Evolutionary conservation across 2,329 filamentous ascomycete genomes (phyloP), one percentile per base, ranked within the genome.

Genomic region (Pseudogymnoascus sp.): DNA sequence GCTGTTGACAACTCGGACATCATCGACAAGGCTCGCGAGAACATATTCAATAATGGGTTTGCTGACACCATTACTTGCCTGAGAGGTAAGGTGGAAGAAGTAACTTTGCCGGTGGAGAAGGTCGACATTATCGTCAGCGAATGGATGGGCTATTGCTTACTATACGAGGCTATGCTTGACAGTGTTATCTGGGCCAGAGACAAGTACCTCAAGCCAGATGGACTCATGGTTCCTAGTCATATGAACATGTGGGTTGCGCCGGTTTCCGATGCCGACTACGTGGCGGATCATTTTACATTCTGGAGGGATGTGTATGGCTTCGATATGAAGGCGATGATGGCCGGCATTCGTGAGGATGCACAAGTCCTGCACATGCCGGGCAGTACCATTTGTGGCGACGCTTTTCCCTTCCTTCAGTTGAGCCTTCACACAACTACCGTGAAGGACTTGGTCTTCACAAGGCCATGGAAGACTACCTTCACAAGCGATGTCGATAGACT

Each of bases 41-140:
- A 95, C 71, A 82, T 96, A 39, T 90, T 88, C 75, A 85, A 86
- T 74, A 97, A 97, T 73, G 86, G 85, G 0, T 84, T 96, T 39
- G 82, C 85, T 25, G 81, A 87, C 70, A 81, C 82, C 23, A 92
- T 98, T 72, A 92, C 88, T 48, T 92, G 90, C 71, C 80, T 96
- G 60, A 85, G 88, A 68, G 93, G 93, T 39, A 90, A 91, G 72
- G 90, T 97, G 66, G 93, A 98, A 75, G 92, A 97, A 69, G 90
- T 96, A 63, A 81, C 78, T 64, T 82, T 92, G 21, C 92, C 90
- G 1, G 88, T 93, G 6, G 81, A 86, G 63, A 81, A 93, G 72
- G 93, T 97, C 54, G 93, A 98, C 77, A 89, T 98, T 72, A 96
- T 98, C 73, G 88, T 98, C 66, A 96, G 90, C 65, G 93, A 98